Evolutionary conservation across 805 yeast genomes (phyloP), one percentile per base, ranked within the genome.

Genomic region (Myxozyma vanderwaltii): DNA sequence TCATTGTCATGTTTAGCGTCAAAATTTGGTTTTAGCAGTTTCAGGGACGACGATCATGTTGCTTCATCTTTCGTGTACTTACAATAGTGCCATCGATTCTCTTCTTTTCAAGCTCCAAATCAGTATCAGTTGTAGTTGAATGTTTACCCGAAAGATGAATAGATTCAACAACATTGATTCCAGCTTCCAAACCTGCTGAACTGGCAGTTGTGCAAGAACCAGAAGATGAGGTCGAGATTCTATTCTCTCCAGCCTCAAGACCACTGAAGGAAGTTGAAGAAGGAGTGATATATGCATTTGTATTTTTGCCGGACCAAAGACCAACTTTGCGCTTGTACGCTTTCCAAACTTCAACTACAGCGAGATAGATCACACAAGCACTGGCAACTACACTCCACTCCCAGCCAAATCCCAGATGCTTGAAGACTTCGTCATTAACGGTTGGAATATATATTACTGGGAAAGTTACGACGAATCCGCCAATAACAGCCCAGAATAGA

Each of bases 391-490:
- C 73, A 15, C 89, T 95, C 95, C 95, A 89, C 75, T 89, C 96
- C 74, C 83, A 84, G 4, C 85, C 80, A 63, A 89, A 86, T 7
- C 85, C 83, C 24, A 73, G 76, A 70, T 89, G 96, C 67, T 85
- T 76, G 71, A 89, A 89, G 4, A 89, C 96, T 63, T 81, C 81
- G 50, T 79, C 76, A 72, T 89, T 89, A 70, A 89, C 87, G n/a
- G 88, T 95, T 4, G 96, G 96, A 64, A 89, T 89, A 72, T 89
- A 89, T 44, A 89, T 83, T n/a, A 88, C 86, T 38, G 96, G 96
- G 81, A 89, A 86, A 3, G 87, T 84, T 2, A 88, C 79, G 15
- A 80, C 73, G 63, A 86, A 82, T 1, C 95, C 96, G 51, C 81
- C 77, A 40, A 86, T 70, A 46, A 89, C 81, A 0, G 96, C 88